Evolutionary conservation across 2,329 filamentous ascomycete species (phyloP).

Genomic region (Grosmannia clavigera): DNA sequence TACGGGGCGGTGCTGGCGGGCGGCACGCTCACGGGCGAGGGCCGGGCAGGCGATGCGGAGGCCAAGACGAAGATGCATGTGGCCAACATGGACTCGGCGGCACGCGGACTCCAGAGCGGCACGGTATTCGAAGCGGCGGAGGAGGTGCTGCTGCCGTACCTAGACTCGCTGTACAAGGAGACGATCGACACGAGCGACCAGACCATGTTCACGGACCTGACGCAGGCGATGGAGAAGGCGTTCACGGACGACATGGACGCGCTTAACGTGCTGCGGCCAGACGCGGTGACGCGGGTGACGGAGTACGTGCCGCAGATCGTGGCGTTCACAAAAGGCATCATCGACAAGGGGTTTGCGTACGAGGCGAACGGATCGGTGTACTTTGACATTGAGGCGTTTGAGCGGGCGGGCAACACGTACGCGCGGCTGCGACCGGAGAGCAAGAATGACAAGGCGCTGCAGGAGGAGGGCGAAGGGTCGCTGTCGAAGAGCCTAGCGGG

Average conservation of each 20-base stretch:
- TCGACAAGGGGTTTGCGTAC: conserved; percentile 55
- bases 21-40: conserved; percentile 12
- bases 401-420: conserved; percentile 50
- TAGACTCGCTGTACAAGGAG: conserved; percentile 45
- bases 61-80: conserved; percentile 17
- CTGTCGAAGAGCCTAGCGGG: conserved; percentile 42
- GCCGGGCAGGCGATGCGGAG: conserved; percentile 14
- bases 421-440: conserved; percentile 61
- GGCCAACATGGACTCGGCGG: conserved; percentile 15
- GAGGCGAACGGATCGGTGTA: conserved; percentile 53
- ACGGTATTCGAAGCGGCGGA: conserved; percentile 45
- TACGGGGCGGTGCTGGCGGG: conserved; percentile 15
- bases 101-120: conserved; percentile 11
- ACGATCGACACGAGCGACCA: conserved; percentile 48
- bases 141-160: conserved; percentile 51
- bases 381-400: conserved; percentile 59
- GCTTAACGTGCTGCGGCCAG: conserved; percentile 52
- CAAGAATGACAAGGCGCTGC: conserved; percentile 47
- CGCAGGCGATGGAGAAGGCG: conserved; percentile 51
- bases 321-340: conserved; percentile 50
- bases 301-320: conserved; percentile 54
- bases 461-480: conserved; percentile 57
- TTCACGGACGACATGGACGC: conserved; percentile 56
- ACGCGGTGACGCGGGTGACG: conserved; percentile 53
- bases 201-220: conserved; percentile 54